These are phyloP conservation scores for Colletotrichum somersetense DNA, from an alignment of 2,329 filamentous ascomycete species.

Conservation along the genomic window DNA sequence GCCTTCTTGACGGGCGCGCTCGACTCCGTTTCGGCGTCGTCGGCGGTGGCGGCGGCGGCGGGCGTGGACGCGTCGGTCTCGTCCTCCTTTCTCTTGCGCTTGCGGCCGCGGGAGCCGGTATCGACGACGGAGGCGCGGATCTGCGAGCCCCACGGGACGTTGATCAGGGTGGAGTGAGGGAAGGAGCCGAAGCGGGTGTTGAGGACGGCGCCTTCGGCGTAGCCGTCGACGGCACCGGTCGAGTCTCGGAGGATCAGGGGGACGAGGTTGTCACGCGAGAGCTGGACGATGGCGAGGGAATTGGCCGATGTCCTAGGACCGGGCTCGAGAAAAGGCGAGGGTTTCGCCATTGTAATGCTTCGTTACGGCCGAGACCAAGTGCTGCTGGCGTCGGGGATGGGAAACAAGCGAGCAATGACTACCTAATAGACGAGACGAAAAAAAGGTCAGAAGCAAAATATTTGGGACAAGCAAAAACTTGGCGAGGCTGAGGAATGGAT, in stretches of 20 bases:
- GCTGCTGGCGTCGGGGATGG: neutral
- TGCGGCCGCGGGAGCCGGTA: conserved; percentile 87
- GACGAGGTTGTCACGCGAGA: conserved; percentile 87
- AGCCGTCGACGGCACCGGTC: conserved; percentile 75
- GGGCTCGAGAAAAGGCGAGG: conserved; percentile 85
- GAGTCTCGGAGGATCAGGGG: conserved; percentile 77
- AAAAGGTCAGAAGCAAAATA: neutral
- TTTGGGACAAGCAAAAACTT: conserved; percentile 13
- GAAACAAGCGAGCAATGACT: neutral
- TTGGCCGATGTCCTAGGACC: conserved; percentile 71
- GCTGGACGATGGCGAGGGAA: conserved; percentile 84
- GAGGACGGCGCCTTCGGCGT: conserved; percentile 81
- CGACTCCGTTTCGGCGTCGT: conserved; percentile 51
- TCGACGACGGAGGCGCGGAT: conserved; percentile 91
- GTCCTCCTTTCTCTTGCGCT: conserved; percentile 67
- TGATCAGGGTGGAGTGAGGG: conserved; percentile 81
- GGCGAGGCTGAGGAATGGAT: conserved; percentile 26
- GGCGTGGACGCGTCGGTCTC: conserved; percentile 49
- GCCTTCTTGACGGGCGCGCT: conserved; percentile 59
- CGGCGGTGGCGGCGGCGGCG: conserved; percentile 49
- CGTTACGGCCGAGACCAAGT: neutral
- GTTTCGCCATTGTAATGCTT: conserved; percentile 50
- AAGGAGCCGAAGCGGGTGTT: conserved; percentile 97
- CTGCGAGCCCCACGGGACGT: conserved; percentile 90
- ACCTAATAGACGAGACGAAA: neutral